These are phyloP conservation scores for Wallacemonas collosoma DNA, from an alignment of 208 protist genomes.

Conservation along the genomic window DNA sequence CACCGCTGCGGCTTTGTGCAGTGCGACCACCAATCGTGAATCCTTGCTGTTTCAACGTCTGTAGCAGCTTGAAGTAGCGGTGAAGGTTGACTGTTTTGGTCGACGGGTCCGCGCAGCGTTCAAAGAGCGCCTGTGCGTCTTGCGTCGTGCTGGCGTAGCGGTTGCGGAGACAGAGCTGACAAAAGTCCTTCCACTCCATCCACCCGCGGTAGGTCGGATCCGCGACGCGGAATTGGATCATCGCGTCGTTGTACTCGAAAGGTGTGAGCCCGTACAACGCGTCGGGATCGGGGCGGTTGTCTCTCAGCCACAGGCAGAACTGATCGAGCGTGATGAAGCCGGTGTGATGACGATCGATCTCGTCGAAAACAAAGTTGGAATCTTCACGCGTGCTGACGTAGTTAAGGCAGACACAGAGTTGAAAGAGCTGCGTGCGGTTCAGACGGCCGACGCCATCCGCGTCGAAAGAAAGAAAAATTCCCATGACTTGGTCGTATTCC, in stretches of 20 bases:
- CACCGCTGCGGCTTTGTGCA: neutral
- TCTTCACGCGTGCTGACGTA: constrained; percentile 27
- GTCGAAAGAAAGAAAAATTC: constrained; percentile 45
- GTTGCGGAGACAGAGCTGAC: constrained; percentile 34
- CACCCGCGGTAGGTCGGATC: constrained; percentile 25
- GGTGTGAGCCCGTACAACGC: constrained; percentile 36
- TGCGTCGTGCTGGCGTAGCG: constrained; percentile 28
- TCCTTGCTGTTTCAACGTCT: constrained; percentile 23
- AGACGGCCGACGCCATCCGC: constrained; percentile 21
- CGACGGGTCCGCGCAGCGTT: constrained; percentile 27
- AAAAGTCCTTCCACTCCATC: constrained; percentile 26
- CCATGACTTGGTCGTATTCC: constrained; percentile 57
- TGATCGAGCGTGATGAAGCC: constrained; percentile 52
- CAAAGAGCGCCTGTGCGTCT: constrained; percentile 40
- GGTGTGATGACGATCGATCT: constrained; percentile 33
- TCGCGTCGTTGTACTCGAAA: constrained; percentile 40
- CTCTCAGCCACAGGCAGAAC: constrained; percentile 28
- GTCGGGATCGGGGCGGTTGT: constrained; percentile 29
- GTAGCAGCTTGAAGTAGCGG: constrained; percentile 33
- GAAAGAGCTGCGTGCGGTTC: constrained; percentile 18
- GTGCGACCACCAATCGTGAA: neutral
- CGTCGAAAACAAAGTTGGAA: constrained; percentile 21
- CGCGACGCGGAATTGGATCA: constrained; percentile 38
- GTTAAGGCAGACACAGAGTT: constrained; percentile 32
- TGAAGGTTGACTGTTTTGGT: constrained; percentile 33